phyloP scores from a whole-genome alignment of 1,284 basidiomycete species.

The Heterobasidion irregulare region DNA sequence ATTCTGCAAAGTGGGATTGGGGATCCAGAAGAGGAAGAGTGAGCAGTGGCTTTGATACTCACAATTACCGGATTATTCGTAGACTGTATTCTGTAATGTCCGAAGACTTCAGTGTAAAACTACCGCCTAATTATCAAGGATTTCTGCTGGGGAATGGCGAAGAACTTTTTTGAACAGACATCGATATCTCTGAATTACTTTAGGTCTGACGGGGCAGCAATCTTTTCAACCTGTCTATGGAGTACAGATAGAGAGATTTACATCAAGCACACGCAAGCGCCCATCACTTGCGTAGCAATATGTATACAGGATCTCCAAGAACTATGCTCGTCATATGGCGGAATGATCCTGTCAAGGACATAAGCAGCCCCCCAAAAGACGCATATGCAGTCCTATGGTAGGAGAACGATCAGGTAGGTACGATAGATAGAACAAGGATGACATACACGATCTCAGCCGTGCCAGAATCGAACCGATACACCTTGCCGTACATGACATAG shows the following conservation, averaged over 20 bases:
- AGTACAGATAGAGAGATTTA: neutral
- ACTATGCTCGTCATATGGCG: constrained; percentile 91
- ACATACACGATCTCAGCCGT: constrained; percentile 75
- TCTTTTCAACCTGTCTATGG: too few relatives aligned
- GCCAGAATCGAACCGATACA: constrained; percentile 95
- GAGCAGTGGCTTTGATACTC: neutral
- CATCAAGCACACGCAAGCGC: neutral
- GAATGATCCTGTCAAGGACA: constrained; percentile 91
- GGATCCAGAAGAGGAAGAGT: constrained; percentile 83
- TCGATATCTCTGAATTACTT: too few relatives aligned
- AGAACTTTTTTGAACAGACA: too few relatives aligned
- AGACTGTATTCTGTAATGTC: neutral
- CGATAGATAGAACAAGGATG: constrained; percentile 3
- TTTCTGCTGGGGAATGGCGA: too few relatives aligned
- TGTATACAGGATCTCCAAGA: constrained; percentile 88
- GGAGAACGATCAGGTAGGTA: constrained; percentile 4
- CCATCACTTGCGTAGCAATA: constrained; percentile 74
- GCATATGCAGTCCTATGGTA: constrained; percentile 80
- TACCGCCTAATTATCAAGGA: too few relatives aligned
- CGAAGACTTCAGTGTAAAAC: too few relatives aligned
- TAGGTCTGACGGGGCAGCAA: too few relatives aligned
- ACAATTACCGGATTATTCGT: neutral
- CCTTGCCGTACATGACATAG: constrained; percentile 99
- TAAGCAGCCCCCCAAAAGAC: constrained; percentile 93
- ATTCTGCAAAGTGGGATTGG: constrained; percentile 87